Evolutionary conservation across 805 yeast species (phyloP).

Genomic region (Teunomyces funiuensis): DNA sequence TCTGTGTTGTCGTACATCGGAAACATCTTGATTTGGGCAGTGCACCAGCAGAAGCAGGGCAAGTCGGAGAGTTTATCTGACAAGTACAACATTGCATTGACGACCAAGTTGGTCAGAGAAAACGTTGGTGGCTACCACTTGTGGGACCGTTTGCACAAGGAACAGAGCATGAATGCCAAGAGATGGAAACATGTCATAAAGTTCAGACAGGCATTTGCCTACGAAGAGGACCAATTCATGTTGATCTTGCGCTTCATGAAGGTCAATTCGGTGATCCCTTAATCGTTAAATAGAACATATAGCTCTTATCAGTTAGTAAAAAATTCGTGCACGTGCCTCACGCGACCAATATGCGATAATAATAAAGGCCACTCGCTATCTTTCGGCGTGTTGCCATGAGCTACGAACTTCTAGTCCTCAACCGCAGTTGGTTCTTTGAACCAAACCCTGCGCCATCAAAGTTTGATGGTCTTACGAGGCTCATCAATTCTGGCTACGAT

Average conservation of each 20-base stretch:
- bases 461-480: slow-evolving; percentile 9
- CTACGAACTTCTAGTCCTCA: slow-evolving; percentile 23
- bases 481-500: slow-evolving; percentile 53
- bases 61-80: slow-evolving; percentile 13
- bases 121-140: slow-evolving; percentile 40
- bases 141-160: slow-evolving; percentile 39
- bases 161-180: slow-evolving; percentile 34
- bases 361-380: too few species aligned
- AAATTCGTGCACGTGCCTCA: too few species aligned
- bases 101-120: slow-evolving; percentile 16
- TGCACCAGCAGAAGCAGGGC: slow-evolving; percentile 21
- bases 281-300: too few species aligned
- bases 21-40: slow-evolving; percentile 39
- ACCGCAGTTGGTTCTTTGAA: slow-evolving; percentile 22
- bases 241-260: slow-evolving; percentile 36
- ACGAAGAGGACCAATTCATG: slow-evolving; percentile 41
- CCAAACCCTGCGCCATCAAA: neutral
- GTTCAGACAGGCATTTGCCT: slow-evolving; percentile 35
- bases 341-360: too few species aligned
- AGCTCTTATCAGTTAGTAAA: too few species aligned
- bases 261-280: slow-evolving; percentile 22
- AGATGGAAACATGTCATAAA: slow-evolving; percentile 44
- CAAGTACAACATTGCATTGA: slow-evolving; percentile 19
- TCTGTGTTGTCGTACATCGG: slow-evolving; percentile 39
- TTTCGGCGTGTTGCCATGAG: slow-evolving; percentile 12